Base-by-base conservation (phyloP, 192 early-diverging fungal species). In the Linnemannia elongata region DNA sequence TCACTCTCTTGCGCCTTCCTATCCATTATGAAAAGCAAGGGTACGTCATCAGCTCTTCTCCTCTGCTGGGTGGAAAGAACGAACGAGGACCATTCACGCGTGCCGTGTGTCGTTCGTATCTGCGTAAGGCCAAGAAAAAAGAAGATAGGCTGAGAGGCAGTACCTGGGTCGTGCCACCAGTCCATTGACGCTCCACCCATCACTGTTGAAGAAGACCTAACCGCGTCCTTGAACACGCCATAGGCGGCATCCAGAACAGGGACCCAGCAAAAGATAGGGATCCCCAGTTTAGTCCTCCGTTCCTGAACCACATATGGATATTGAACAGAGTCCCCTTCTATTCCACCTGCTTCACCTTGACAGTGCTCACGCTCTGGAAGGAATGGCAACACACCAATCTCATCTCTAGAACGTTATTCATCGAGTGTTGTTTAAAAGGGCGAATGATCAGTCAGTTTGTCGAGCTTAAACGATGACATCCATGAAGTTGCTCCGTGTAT, bases 241-340 rank as follows among this genome's bases (percentile, higher is more conserved):
- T 78, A 75, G 4, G 85, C 44, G 33, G 72, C 73, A 55, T 81
- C 80, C 5, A 87, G 24, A 0, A 87, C 44, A 20, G 85, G 85
- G 0, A 87, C 85, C 85, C 85, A 87, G 55, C 79, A 81, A 78
- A 63, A 87, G 35, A 87, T 75, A 68, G 85, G 85, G 39, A 87
- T 87, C 24, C 85, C 85, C 8, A 87, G 73, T 41, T 87, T 87
- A 3, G 79, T 87, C 5, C 85, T 72, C 9, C 49, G 79, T 71
- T 81, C 85, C 68, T 87, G 79, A 66, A 87, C 79, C 6, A 81
- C 41, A 39, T 75, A 87, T 2, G 85, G 85, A 24, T 87, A 87
- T 9, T 63, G 30, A 42, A 78, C 49, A 33, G 35, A 12, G 54
- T 17, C 27, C 15, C 41, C 27, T 18, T 9, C 5, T 41, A 12